A percentile compares a stretch with the other conserved stretches of the same genome.
These are phyloP conservation scores for Drechmeria coniospora DNA, from an alignment of 2,329 filamentous ascomycete species.

Conservation along the genomic window DNA sequence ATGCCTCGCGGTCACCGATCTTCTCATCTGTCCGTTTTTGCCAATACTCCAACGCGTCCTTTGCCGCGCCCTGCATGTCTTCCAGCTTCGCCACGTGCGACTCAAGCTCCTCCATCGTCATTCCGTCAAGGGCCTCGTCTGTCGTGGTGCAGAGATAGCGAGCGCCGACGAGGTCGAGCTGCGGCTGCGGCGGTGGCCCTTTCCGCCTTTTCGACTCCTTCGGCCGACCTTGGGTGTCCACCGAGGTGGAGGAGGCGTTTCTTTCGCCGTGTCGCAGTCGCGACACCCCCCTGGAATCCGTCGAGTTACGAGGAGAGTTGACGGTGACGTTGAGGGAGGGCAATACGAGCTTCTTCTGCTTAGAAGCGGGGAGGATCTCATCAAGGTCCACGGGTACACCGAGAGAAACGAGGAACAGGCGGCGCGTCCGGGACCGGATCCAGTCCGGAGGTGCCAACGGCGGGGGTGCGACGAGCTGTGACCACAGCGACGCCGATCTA, in stretches of 20 bases:
- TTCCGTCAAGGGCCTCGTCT: constrained; percentile 63
- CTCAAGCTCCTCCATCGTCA: constrained; percentile 63
- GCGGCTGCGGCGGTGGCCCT: constrained; percentile 53
- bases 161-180: constrained; percentile 65
- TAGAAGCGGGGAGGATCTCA: constrained; percentile 90
- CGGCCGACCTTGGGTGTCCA: constrained; percentile 44
- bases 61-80: constrained; percentile 53
- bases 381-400: constrained; percentile 94
- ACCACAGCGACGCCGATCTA: constrained; percentile 83
- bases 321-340: constrained; percentile 66
- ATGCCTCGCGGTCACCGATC: constrained; percentile 78
- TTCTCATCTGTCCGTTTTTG: constrained; percentile 72
- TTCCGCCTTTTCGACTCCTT: constrained; percentile 27
- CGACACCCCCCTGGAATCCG: constrained; percentile 34
- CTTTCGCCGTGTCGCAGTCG: constrained; percentile 29
- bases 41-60: constrained; percentile 77
- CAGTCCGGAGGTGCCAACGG: constrained; percentile 92
- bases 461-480: constrained; percentile 86
- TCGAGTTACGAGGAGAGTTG: constrained; percentile 38
- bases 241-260: constrained; percentile 41
- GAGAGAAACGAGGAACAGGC: constrained; percentile 87
- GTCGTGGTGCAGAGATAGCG: constrained; percentile 71
- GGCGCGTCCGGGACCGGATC: constrained; percentile 89
- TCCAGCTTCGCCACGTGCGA: constrained; percentile 56
- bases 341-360: constrained; percentile 93